These are phyloP conservation scores for Caryopteris hybrid DNA, from an alignment of 305 asterid genomes.

Conservation along the genomic window DNA sequence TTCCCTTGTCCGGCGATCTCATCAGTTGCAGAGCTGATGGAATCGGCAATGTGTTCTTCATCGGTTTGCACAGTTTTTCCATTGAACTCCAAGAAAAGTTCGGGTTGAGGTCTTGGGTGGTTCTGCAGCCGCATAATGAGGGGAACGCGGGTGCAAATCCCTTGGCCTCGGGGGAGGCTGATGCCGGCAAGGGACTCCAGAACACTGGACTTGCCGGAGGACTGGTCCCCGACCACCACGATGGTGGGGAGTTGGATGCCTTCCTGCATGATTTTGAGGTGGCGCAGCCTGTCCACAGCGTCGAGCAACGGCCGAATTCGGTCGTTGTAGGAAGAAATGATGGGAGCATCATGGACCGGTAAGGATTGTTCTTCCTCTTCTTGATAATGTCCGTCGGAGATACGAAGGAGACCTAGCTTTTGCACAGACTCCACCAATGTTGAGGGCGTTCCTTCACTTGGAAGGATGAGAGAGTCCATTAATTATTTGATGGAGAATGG, in stretches of 20 bases:
- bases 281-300: conserved; percentile 33
- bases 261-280: conserved; percentile 38
- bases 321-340: conserved; percentile 20
- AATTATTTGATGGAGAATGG: no score
- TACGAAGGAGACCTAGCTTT: no score
- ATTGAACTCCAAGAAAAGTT: conserved; percentile 19
- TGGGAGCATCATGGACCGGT: no score
- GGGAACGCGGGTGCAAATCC: conserved; percentile 33
- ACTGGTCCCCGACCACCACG: conserved; percentile 39
- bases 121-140: conserved; percentile 27
- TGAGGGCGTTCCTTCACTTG: no score
- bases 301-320: conserved; percentile 21
- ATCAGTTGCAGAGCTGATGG: background rate
- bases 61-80: conserved; percentile 19
- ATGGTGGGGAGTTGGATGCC: conserved; percentile 46
- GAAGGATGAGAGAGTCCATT: no score
- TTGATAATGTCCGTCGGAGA: no score
- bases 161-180: conserved; percentile 30
- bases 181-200: conserved; percentile 29
- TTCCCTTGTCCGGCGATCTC: conserved; percentile 26
- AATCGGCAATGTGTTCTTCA: background rate
- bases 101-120: background rate
- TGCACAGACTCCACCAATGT: no score
- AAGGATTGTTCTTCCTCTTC: no score
- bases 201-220: conserved; percentile 29